These are phyloP conservation scores for Kipferlia bialata DNA, from an alignment of 78 protist species.

Conservation along the genomic window DNA sequence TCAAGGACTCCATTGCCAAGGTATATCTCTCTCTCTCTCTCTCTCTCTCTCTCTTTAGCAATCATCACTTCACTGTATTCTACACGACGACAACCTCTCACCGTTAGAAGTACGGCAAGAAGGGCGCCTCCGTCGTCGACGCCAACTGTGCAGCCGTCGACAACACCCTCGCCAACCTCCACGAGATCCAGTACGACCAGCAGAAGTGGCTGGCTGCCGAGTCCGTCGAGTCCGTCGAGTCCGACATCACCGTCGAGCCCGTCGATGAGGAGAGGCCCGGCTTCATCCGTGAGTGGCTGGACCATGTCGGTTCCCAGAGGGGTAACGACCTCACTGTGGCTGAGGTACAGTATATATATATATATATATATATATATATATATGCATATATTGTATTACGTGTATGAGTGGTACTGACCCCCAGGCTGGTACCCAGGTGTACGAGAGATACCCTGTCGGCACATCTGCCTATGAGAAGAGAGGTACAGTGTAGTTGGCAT, in stretches of 20 bases:
- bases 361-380: not conserved
- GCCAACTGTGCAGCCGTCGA: slow-evolving; percentile 41
- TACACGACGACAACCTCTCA: slow-evolving; percentile 38
- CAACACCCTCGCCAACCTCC: slow-evolving; percentile 14
- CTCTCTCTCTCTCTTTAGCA: no score
- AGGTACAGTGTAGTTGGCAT: no score
- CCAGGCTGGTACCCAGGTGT: slow-evolving; percentile 3
- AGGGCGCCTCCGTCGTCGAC: slow-evolving; percentile 47
- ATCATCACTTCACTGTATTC: slow-evolving; percentile 31
- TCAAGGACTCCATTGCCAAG: slow-evolving; percentile 36
- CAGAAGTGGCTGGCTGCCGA: slow-evolving; percentile 6
- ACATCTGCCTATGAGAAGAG: slow-evolving; percentile 42
- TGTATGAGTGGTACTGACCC: not conserved
- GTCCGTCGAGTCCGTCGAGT: slow-evolving; percentile 10
- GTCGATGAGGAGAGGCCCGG: not conserved
- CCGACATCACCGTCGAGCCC: not conserved
- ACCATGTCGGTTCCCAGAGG: not conserved
- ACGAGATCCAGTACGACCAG: not conserved
- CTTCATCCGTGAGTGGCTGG: slow-evolving; percentile 25
- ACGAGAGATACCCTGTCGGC: slow-evolving; percentile 15
- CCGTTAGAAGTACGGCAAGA: slow-evolving; percentile 33
- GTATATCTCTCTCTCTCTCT: no score
- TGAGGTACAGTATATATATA: not conserved
- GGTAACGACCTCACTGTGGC: not conserved
- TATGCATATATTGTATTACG: not conserved